Evolutionary conservation across 2,329 filamentous ascomycete genomes (phyloP).

Genomic region (Pseudogymnoascus sp.): DNA sequence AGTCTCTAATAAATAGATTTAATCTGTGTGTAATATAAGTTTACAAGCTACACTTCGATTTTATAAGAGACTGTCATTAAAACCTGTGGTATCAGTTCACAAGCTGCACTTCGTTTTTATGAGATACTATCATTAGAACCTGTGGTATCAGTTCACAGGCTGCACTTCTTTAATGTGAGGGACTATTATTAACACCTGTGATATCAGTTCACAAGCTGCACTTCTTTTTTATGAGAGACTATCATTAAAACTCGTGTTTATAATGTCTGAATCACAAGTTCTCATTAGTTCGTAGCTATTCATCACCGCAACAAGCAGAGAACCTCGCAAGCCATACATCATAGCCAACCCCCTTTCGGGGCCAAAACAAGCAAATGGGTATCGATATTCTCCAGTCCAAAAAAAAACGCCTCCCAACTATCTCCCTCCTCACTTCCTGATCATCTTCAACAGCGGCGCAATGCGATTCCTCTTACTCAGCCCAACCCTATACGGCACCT

Average conservation of each 20-base stretch:
- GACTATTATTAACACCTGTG: constrained; percentile 48
- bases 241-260: constrained; percentile 31
- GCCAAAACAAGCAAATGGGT: constrained; percentile 10
- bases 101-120: not conserved
- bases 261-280: not conserved
- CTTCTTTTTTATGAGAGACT: constrained; percentile 41
- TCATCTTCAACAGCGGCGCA: constrained; percentile 37
- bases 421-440: constrained; percentile 33
- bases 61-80: too few species aligned
- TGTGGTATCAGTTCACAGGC: not conserved
- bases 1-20: not conserved
- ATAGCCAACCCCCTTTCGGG: not conserved
- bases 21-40: too few species aligned
- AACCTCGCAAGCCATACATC: not conserved
- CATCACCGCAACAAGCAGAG: not conserved
- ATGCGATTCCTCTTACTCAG: constrained; percentile 41
- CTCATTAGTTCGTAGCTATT: not conserved
- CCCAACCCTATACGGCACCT: constrained; percentile 38
- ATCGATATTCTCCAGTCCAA: not conserved
- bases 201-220: not conserved
- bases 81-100: not conserved
- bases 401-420: not conserved
- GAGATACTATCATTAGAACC: constrained; percentile 49
- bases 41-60: too few species aligned
- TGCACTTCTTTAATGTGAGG: constrained; percentile 32